These are phyloP conservation scores for Rhizopus delemar DNA, from an alignment of 371 early-diverging fungal genomes.

Conservation along the genomic window DNA sequence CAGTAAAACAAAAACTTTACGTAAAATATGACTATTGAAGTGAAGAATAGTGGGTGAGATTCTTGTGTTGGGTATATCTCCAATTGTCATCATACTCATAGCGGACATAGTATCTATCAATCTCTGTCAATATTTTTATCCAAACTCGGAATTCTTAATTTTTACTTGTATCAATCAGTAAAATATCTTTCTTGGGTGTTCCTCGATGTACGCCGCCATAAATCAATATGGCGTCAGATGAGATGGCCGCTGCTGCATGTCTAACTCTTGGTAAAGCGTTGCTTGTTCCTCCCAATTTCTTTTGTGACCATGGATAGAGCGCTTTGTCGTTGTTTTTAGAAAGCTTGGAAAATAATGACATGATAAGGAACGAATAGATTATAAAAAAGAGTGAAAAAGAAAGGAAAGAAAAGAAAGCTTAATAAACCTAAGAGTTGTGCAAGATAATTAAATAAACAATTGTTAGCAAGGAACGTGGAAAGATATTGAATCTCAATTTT, in stretches of 20 bases:
- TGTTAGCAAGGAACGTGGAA: background rate
- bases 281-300: conserved; percentile 42
- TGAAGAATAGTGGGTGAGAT: conserved; percentile 34
- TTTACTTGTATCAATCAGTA: conserved; percentile 65
- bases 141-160: conserved; percentile 4
- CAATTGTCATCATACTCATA: conserved; percentile 32
- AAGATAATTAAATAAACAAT: conserved; percentile 19
- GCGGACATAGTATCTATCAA: conserved; percentile 37
- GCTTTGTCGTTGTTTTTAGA: conserved; percentile 50
- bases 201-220: conserved; percentile 61
- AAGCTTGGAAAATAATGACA: conserved; percentile 54
- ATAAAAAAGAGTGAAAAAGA: conserved; percentile 7
- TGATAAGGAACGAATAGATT: conserved; percentile 2
- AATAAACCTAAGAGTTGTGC: conserved; percentile 2
- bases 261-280: conserved; percentile 60
- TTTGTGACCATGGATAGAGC: conserved; percentile 54
- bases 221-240: conserved; percentile 56
- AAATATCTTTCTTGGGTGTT: conserved; percentile 54
- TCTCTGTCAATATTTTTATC: background rate
- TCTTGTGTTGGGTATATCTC: conserved; percentile 45
- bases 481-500: background rate
- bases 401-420: background rate
- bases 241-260: conserved; percentile 56
- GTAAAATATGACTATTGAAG: conserved; percentile 36
- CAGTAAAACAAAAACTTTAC: conserved; percentile 27